Evolutionary conservation across 1,139 yeast genomes (phyloP), one percentile per base, ranked within the genome.

Genomic region (Pichia sp.): DNA sequence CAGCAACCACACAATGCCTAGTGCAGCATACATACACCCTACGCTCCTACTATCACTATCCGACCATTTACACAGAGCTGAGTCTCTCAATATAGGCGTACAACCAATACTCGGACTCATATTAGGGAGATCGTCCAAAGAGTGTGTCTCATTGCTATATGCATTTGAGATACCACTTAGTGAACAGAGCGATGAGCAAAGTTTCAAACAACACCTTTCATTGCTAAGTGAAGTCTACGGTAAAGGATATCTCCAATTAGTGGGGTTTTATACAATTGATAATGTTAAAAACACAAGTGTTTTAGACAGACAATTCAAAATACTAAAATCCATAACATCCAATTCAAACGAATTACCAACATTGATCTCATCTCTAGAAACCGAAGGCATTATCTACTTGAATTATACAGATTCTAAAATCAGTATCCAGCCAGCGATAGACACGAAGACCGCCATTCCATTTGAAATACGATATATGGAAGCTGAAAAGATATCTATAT

Each of bases 191-290:
- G 27, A 43, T 15, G 18, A 8, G 15, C 31, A 36, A 10, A 12
- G 9, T 5, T 31, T 46, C 11, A 11, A 9, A 3, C 10, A 37
- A 10, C 48, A 47, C 30, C 31, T 42, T 31, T 19, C 8, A 9
- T 30, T 54, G 14, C 24, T 55, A 12, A 34, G 37, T 18, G 52
- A 51, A 27, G 44, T 55, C 7, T 55, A 55, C 31, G 53, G 54
- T 1, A 44, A 48, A 9, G 43, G 30, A 9, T 51, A 52, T 37
- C 38, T 55, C 18, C 32, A 34, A 14, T 18, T 55, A 12, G 53
- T 53, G 19, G 58, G 58, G 3, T 40, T 52, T 21, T 54, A 50
- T 30, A 22, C 30, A 15, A 38, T 38, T 19, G 22, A 22, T 20
- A 10, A 10, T 32, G 21, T 28, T 15, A 38, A 4, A 17, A 38